Base-by-base conservation (phyloP, 2,329 filamentous ascomycete genomes). In the Epichloe brachyelytri region DNA sequence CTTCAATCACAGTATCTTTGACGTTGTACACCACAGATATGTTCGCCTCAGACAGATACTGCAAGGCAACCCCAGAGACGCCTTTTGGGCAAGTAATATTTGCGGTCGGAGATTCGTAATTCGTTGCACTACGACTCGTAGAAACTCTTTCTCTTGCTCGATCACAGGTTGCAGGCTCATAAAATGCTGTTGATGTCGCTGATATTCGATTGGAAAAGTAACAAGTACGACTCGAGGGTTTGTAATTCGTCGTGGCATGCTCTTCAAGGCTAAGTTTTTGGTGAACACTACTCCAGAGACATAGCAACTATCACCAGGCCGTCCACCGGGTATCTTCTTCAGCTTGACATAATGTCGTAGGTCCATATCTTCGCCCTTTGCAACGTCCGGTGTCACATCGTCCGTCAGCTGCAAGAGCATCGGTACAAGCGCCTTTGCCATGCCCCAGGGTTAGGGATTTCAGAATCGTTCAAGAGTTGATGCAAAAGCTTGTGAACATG, bases 121-220 rank as follows among this genome's bases (percentile, higher is more conserved):
- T 50, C 93, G 82, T 62, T 88, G 90, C 30, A 98, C 89, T 51
- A 98, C 80, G 61, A 95, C 93, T 58, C 85, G 80, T 26, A 98
- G 73, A 58, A 93, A 98, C 62, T 98, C 93, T 57, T 87, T 85
- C 68, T 98, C 94, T 65, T 98, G 93, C 51, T 91, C 86, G 59
- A 98, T 95, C 51, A 98, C 89, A 39, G 91, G 91, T 60, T 97
- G 89, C 47, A 98, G 71, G 60, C 93, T 98, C 90, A 98, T 96
- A 65, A 98, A 97, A 64, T 97, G 90, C 65, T 77, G 74, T 62
- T 77, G 73, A 59, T 96, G 89, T 39, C 93, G 82, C 53, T 94
- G 88, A 65, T 98, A 98, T 64, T 98, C 93, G 52, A 98, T 88
- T 0, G 93, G 83, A 62, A 98, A 98, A 0, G 89, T 91, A 52